Base-by-base conservation (phyloP, 441 rosid genomes). In the Metrosideros polymorpha region DNA sequence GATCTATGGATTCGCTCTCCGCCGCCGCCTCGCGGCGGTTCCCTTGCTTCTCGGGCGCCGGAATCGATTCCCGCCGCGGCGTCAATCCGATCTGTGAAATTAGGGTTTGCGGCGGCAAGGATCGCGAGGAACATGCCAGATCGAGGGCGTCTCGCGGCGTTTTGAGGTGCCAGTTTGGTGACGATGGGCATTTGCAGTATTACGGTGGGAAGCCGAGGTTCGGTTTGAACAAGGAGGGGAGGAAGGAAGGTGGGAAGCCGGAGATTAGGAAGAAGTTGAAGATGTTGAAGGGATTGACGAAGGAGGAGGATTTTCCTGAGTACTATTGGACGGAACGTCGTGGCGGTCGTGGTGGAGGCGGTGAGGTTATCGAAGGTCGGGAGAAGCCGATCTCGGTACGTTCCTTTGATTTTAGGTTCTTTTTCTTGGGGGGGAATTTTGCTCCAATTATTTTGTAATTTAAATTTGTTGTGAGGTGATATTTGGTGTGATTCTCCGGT, bases 251-350 rank as follows among this genome's bases (percentile, higher is more conserved):
- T 79, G 84, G 82, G 83, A 42, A 61, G 71, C 82, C 88, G 54
- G 86, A 86, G 22, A 83, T 86, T 27, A 92, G 92, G 91, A 93
- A 94, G 94, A 92, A 86, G 85, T 84, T 91, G n/a, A 94, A 91
- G 84, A 84, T 90, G 89, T 87, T 91, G 4, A 89, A 91, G 84
- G 89, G 90, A 76, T 89, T 92, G 82, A 86, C 92, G 4, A 89
- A 91, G 85, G 90, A 92, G 45, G 89, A 90, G 86, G 92, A 91
- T 43, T 85, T 93, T 87, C 84, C 91, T 5, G 86, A 87, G 87
- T 90, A 92, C 12, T 88, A 90, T 17, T 85, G 86, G 56, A 84
- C 89, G 88, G 93, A 92, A 32, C 90, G 91, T 89, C 92, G 90
- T 35, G 83, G 82, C 32, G 91, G 89, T n/a, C n/a, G n/a, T 84